Evolutionary conservation across 495 filamentous ascomycete species (phyloP), one percentile per base, ranked within the genome.

Genomic region (Aspergillus incahuasiensis): DNA sequence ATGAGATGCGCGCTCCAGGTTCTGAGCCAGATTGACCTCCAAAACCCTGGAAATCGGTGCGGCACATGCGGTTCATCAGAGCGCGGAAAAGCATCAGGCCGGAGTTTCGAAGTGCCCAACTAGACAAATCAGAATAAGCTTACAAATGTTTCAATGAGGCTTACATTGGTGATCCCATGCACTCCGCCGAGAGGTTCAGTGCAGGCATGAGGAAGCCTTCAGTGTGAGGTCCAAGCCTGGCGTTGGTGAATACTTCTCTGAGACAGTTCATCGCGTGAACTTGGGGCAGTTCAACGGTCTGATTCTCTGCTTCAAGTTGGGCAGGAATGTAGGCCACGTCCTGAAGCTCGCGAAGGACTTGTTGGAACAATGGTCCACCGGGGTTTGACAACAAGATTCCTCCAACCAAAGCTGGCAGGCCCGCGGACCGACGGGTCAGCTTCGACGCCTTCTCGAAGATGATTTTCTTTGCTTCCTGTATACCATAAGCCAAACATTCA

Each of bases 251-350:
- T 6, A 94, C 85, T 51, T 91, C 88, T 64, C 92, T 90, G 42
- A 97, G 69, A 57, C 86, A 95, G 59, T 98, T 98, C 58, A 96
- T 77, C 0, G 92, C 90, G 63, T 98, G 94, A 1, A 97, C 94
- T 71, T 97, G 94, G 13, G 91, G 87, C 13, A 97, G 68, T 50
- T 90, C 83, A 2, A 80, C 80, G 22, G 78, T 74, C 42, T 76
- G 70, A 18, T 63, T 65, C 12, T 65, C 58, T 18, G 59, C 64
- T n/a, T 72, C 65, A 30, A 69, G 65, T 48, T 82, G 69, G 0
- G 80, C 80, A 5, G 81, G 76, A 25, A 75, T 62, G 9, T 75
- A 64, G n/a, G 86, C 85, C 25, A 92, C 78, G 1, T 72, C 63
- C 30, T 76, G 73, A 44, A 86, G 76, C 34, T 85, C 80, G 7